Conservation (phyloP, 2,329 filamentous ascomycete genomes). For the Aspergillus ibericus region DNA sequence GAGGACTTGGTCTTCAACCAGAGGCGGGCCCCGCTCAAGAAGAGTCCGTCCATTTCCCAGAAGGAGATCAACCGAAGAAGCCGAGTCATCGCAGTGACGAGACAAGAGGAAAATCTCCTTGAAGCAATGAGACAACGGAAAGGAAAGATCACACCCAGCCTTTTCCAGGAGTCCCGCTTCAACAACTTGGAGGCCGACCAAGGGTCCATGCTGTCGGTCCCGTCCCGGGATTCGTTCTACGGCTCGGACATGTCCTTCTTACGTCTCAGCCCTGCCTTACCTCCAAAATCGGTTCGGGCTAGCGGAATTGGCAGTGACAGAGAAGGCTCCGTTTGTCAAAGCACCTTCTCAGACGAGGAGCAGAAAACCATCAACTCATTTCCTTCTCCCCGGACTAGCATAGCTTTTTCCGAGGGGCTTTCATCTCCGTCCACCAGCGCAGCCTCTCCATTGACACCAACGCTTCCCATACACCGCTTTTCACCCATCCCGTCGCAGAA, state of each 20-base stretch:
- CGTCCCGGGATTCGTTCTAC: constrained; percentile 36
- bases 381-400: constrained; percentile 35
- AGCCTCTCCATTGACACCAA: constrained; percentile 43
- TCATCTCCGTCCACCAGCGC: constrained; percentile 38
- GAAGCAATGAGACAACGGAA: constrained; percentile 52
- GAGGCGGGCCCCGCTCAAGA: constrained; percentile 11
- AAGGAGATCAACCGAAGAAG: constrained; percentile 42
- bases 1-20: constrained; percentile 26
- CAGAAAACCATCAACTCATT: constrained; percentile 34
- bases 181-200: constrained; percentile 25
- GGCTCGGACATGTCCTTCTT: constrained; percentile 42
- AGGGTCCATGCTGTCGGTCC: constrained; percentile 31
- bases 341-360: constrained; percentile 36
- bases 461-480: constrained; percentile 40
- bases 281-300: constrained; percentile 30
- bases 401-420: constrained; percentile 39
- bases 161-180: constrained; percentile 30
- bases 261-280: constrained; percentile 38
- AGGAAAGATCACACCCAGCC: constrained; percentile 47
- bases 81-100: constrained; percentile 53
- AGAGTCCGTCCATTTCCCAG: constrained; percentile 17
- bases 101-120: constrained; percentile 54
- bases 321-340: constrained; percentile 28
- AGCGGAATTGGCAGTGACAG: constrained; percentile 28
- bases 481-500: constrained; percentile 37